A percentile compares a stretch with the other conserved stretches of the same genome.
Evolutionary conservation across 208 protist genomes (phyloP).

Genomic region (Angomonas deanei): DNA sequence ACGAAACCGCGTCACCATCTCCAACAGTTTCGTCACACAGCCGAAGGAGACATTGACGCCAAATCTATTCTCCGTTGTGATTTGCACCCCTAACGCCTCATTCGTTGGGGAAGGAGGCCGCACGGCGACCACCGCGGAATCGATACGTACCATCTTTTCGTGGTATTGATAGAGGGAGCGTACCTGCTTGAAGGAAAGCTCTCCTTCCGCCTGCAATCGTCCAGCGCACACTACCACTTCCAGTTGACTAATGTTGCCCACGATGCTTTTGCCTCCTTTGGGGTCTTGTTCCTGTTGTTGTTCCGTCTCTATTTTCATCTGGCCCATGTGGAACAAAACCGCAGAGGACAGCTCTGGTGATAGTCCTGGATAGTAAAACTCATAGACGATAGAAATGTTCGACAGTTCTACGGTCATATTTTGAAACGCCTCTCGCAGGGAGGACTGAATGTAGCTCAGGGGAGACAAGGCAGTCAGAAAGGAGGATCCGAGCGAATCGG

Average conservation of each 20-base stretch:
- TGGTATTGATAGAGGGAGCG: not conserved
- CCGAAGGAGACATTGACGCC: constrained; percentile 49
- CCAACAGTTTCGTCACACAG: constrained; percentile 24
- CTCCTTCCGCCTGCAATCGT: not conserved
- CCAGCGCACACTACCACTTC: constrained; percentile 4
- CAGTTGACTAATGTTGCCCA: not conserved
- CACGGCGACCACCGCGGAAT: not conserved
- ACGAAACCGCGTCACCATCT: constrained; percentile 33
- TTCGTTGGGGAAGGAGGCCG: not conserved
- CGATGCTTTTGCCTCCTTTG: constrained; percentile 3
- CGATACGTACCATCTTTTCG: not conserved
- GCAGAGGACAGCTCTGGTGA: constrained; percentile 36
- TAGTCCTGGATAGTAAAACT: constrained; percentile 68
- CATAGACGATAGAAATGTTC: constrained; percentile 47
- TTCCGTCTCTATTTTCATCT: constrained; percentile 40
- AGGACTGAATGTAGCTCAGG: not conserved
- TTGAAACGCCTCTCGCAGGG: constrained; percentile 21
- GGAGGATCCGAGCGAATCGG: not conserved
- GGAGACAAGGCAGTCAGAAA: not conserved
- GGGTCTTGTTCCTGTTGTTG: constrained; percentile 43
- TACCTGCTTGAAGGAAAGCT: not conserved
- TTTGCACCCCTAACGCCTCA: not conserved
- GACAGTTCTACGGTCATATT: constrained; percentile 44
- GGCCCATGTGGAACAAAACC: constrained; percentile 30
- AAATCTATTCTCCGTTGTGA: constrained; percentile 11